Percentiles rank a stretch among this genome's conserved stretches.
These are phyloP conservation scores for Letharia lupina DNA, from an alignment of 495 filamentous ascomycete genomes.

Conservation along the genomic window DNA sequence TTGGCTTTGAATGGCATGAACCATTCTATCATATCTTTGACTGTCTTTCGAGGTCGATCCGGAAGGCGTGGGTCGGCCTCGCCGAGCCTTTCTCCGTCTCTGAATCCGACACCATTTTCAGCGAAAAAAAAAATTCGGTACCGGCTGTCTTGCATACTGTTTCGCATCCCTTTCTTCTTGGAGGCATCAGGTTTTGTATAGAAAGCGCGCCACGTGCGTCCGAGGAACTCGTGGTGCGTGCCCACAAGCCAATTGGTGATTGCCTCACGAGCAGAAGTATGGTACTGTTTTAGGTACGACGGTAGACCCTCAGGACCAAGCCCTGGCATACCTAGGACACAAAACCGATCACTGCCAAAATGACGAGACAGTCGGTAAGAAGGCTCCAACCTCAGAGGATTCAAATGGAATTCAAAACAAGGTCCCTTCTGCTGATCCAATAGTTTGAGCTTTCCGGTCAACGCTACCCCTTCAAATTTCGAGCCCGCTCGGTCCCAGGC, in stretches of 20 bases:
- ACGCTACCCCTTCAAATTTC: constrained; percentile 36
- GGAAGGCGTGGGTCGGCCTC: constrained; percentile 24
- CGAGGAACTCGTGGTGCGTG: constrained; percentile 36
- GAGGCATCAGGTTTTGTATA: constrained; percentile 37
- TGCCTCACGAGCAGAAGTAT: constrained; percentile 30
- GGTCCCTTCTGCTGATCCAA: constrained; percentile 31
- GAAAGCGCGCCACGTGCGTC: constrained; percentile 42
- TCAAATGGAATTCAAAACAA: constrained; percentile 36
- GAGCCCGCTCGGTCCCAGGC: constrained; percentile 40
- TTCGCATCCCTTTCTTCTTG: constrained; percentile 29
- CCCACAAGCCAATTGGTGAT: constrained; percentile 38
- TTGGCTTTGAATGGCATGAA: constrained; percentile 40
- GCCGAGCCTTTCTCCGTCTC: constrained; percentile 10
- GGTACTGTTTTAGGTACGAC: constrained; percentile 27
- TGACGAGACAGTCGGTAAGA: constrained; percentile 42
- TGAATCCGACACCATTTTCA: constrained; percentile 40
- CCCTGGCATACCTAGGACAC: constrained; percentile 36
- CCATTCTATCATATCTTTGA: constrained; percentile 43
- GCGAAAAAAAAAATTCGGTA: constrained; percentile 49
- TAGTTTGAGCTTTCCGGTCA: constrained; percentile 39
- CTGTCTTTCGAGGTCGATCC: constrained; percentile 32
- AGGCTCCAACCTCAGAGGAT: constrained; percentile 37
- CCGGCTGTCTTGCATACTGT: constrained; percentile 13
- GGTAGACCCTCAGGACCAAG: constrained; percentile 32
- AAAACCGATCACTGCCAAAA: constrained; percentile 43